These are phyloP conservation scores for Globisporangium nodosum DNA, from an alignment of 352 stramenopile genomes.

Conservation along the genomic window DNA sequence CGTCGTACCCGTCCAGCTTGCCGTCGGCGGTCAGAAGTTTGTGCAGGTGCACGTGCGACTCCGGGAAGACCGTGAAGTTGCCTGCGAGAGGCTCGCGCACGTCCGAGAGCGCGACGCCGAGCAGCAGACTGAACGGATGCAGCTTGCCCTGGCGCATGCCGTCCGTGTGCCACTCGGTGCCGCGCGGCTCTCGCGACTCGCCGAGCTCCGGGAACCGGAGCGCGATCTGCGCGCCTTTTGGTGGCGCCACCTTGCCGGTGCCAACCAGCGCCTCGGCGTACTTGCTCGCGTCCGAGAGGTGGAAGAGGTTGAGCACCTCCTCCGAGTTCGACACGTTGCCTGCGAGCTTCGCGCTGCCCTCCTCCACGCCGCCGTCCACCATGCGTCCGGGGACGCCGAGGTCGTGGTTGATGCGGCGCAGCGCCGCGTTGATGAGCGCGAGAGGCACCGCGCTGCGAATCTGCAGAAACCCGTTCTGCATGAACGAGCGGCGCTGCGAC, in stretches of 20 bases:
- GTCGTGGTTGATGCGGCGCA: slow-evolving; percentile 74
- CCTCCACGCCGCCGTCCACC: slow-evolving; percentile 72
- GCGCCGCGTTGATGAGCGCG: slow-evolving; percentile 40
- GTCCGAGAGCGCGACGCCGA: slow-evolving; percentile 69
- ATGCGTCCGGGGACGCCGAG: slow-evolving; percentile 60
- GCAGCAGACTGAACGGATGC: slow-evolving; percentile 65
- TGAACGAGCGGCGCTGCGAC: slow-evolving; percentile 61
- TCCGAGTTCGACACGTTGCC: slow-evolving; percentile 69
- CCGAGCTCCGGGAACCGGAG: slow-evolving; percentile 71
- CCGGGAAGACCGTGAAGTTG: slow-evolving; percentile 74
- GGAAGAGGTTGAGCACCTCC: slow-evolving; percentile 55
- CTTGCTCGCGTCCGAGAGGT: slow-evolving; percentile 34
- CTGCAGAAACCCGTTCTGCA: slow-evolving; percentile 67
- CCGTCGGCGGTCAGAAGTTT: slow-evolving; percentile 39
- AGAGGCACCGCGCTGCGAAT: slow-evolving; percentile 57
- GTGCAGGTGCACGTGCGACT: slow-evolving; percentile 51
- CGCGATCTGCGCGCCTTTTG: slow-evolving; percentile 60
- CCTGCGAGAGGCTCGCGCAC: slow-evolving; percentile 47
- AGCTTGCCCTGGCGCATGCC: slow-evolving; percentile 70
- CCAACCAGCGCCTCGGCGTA: slow-evolving; percentile 69
- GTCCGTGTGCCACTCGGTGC: slow-evolving; percentile 81
- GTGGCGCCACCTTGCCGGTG: slow-evolving; percentile 30
- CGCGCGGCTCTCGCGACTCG: slow-evolving; percentile 44
- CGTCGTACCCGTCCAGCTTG: slow-evolving; percentile 42
- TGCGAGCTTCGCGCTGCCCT: slow-evolving; percentile 59